Evolutionary conservation across 805 yeast genomes (phyloP), one percentile per base, ranked within the genome.

Genomic region (Sugiyamaella lignohabitans): DNA sequence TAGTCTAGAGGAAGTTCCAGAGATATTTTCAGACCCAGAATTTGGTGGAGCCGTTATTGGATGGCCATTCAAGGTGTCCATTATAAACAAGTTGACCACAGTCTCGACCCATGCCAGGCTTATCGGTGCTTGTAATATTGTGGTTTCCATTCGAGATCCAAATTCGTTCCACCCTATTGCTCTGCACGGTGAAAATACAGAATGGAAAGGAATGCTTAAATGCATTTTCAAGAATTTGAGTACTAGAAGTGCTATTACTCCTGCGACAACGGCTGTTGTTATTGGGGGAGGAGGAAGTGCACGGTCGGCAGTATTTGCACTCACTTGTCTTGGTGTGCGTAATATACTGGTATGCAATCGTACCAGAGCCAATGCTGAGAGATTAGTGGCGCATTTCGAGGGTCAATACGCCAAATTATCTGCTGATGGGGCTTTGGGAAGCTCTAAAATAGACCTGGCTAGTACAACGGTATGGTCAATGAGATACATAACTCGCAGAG

Each of bases 181-280:
- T 4, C 23, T 47, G 3, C 32, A 40, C 8, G 50, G 50, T 4
- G 47, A 47, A n/a, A 43, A 42, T 16, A 47, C 47, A 18, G 50
- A 47, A 10, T 47, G 50, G 50, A 20, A 17, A 29, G 48, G 47
- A n/a, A n/a, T 47, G 5, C 27, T 42, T n/a, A 5, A 19, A 2
- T 22, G 47, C 21, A 27, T 47, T 5, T 18, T 36, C 4, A 34
- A 32, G 10, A 36, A 43, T 17, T 18, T 47, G n/a, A 32, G 37
- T 14, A 46, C 50, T 2, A 32, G 23, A 14, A 46, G 32, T 14
- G 5, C 50, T 6, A 43, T 47, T 16, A 37, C 42, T 5, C 35
- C 49, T 2, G 11, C 23, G 5, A 43, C 50, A 10, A 36, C 50
- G 14, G 50, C 50, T 16, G 35, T 47, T 10, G 16, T 47, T 2